Conservation (phyloP, 208 protist genomes). For the Giardia duodenalis region DNA sequence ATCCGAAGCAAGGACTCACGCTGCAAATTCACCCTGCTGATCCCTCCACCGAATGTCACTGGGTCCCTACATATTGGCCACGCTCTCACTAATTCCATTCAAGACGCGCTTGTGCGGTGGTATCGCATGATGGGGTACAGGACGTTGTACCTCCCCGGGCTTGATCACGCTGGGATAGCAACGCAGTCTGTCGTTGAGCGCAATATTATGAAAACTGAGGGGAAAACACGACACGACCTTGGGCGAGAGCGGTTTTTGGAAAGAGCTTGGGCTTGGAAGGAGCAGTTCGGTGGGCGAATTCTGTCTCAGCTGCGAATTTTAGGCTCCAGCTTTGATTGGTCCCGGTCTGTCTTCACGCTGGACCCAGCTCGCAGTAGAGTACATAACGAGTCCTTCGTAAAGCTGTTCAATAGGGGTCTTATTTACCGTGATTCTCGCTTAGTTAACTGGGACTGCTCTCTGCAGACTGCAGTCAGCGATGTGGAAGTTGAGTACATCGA, state of each 20-base stretch:
- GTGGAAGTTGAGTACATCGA: slow-evolving; percentile 88
- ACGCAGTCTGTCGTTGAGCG: slow-evolving; percentile 84
- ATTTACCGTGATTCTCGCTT: slow-evolving; percentile 79
- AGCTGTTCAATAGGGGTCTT: slow-evolving; percentile 75
- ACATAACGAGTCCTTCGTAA: slow-evolving; percentile 83
- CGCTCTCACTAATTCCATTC: slow-evolving; percentile 64
- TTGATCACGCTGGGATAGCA: slow-evolving; percentile 95
- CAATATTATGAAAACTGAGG: slow-evolving; percentile 62
- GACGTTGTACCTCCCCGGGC: slow-evolving; percentile 91
- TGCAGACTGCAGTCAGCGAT: slow-evolving; percentile 97
- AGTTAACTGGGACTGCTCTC: slow-evolving; percentile 92
- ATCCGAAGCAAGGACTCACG: neutral
- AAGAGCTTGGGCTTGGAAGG: slow-evolving; percentile 89
- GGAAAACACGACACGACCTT: slow-evolving; percentile 68
- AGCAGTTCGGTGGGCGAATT: slow-evolving; percentile 61
- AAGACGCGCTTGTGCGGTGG: slow-evolving; percentile 39
- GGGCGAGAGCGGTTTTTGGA: slow-evolving; percentile 83
- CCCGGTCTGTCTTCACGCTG: slow-evolving; percentile 92
- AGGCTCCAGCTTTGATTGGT: slow-evolving; percentile 93
- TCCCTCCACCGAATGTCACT: slow-evolving; percentile 99
- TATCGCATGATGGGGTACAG: slow-evolving; percentile 61
- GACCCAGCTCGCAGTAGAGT: slow-evolving; percentile 69
- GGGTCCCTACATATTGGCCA: slow-evolving; percentile 96
- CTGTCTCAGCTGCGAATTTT: slow-evolving; percentile 75
- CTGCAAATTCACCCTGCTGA: slow-evolving; percentile 73